Evolutionary conservation across 805 yeast species (phyloP).

Genomic region (Candida michaelii): DNA sequence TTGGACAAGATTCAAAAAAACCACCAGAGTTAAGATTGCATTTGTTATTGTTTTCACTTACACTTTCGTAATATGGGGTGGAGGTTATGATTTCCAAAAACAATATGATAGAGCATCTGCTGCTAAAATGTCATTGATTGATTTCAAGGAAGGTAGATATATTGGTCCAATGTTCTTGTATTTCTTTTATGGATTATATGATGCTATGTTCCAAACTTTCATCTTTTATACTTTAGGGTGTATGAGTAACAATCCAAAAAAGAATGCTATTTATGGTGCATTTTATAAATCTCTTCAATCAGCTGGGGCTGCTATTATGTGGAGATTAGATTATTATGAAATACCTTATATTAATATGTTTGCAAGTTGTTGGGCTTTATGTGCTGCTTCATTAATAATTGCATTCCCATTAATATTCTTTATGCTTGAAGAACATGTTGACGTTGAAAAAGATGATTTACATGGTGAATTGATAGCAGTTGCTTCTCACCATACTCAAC

Average conservation of each 20-base stretch:
- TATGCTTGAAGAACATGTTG: constrained; percentile 46
- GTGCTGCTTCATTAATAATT: constrained; percentile 46
- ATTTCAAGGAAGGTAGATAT: constrained; percentile 47
- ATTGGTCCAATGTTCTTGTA: constrained; percentile 63
- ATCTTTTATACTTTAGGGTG: constrained; percentile 61
- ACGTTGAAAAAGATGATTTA: constrained; percentile 30
- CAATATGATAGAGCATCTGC: constrained; percentile 36
- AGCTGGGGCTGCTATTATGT: constrained; percentile 61
- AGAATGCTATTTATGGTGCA: constrained; percentile 56
- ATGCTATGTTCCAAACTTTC: constrained; percentile 60
- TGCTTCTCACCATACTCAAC: constrained; percentile 3
- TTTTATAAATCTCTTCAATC: constrained; percentile 64
- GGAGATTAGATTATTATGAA: constrained; percentile 52
- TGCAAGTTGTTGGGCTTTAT: constrained; percentile 53
- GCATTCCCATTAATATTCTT: constrained; percentile 48
- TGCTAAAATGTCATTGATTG: constrained; percentile 30
- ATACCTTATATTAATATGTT: constrained; percentile 39
- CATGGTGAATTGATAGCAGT: constrained; percentile 7
- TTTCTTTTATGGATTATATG: constrained; percentile 60
- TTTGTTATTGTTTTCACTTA: constrained; percentile 38
- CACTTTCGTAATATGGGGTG: constrained; percentile 57
- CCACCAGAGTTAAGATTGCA: constrained; percentile 48
- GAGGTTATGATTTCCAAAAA: constrained; percentile 51
- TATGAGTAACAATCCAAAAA: constrained; percentile 55
- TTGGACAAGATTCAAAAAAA: constrained; percentile 38